Conservation (phyloP, 2,329 filamentous ascomycete species). For the Nemania diffusa region DNA sequence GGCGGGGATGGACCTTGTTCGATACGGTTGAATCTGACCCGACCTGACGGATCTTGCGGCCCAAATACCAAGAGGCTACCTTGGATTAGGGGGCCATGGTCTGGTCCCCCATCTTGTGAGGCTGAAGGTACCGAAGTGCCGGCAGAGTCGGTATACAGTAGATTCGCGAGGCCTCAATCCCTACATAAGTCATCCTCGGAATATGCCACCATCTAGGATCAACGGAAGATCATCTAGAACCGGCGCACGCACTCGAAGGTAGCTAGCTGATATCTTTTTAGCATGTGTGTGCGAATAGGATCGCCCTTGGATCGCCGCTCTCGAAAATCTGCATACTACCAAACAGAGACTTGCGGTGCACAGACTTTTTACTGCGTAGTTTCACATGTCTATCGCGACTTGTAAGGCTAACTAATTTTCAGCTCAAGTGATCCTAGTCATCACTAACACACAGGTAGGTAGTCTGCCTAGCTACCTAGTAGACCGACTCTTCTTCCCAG, state of each 20-base stretch:
- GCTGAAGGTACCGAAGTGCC: background rate
- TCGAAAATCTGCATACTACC: background rate
- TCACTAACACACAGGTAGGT: background rate
- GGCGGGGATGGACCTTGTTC: constrained; percentile 6
- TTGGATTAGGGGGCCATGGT: too few relatives aligned
- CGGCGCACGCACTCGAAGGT: background rate
- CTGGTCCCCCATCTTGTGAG: background rate
- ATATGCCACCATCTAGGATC: too few relatives aligned
- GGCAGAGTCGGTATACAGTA: background rate
- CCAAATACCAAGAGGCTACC: background rate
- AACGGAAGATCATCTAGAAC: background rate
- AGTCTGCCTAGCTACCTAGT: background rate
- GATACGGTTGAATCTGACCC: background rate
- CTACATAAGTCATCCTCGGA: background rate
- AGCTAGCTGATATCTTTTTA: background rate
- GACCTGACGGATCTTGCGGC: background rate
- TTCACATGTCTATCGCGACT: background rate
- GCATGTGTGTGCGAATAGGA: background rate
- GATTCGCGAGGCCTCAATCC: background rate
- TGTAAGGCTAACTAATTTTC: constrained; percentile 11
- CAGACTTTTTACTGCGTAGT: background rate
- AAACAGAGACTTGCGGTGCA: background rate
- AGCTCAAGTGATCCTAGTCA: background rate
- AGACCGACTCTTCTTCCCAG: background rate
- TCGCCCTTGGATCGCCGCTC: background rate